Conservation (phyloP, 495 filamentous ascomycete species). For the Penicillium alfredii region DNA sequence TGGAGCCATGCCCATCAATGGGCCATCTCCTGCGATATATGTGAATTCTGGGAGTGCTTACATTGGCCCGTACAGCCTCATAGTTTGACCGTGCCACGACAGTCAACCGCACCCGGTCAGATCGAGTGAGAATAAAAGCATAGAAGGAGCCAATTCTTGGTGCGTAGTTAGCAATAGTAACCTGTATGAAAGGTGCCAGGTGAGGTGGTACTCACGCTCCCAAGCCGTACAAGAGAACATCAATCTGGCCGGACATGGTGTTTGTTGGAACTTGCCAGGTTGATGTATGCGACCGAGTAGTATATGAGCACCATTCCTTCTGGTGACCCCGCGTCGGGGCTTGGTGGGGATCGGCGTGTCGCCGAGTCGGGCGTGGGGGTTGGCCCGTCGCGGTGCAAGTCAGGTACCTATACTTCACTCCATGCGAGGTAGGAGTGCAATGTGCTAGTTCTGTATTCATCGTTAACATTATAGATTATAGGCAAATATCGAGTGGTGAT, state of each 20-base stretch:
- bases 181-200: too few relatives aligned
- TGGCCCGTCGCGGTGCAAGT: too few relatives aligned
- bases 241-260: slow-evolving; percentile 26
- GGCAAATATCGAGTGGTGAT: too few relatives aligned
- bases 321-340: slow-evolving; percentile 16
- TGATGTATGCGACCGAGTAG: not conserved
- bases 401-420: too few relatives aligned
- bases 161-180: slow-evolving; percentile 1
- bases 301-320: too few relatives aligned
- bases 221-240: slow-evolving; percentile 33
- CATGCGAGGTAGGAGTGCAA: too few relatives aligned
- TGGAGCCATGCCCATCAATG: too few relatives aligned
- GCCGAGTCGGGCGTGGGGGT: slow-evolving; percentile 12
- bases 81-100: slow-evolving; percentile 51
- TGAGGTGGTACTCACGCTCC: slow-evolving; percentile 39
- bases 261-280: not conserved
- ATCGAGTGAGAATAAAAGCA: slow-evolving; percentile 40
- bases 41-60: too few relatives aligned
- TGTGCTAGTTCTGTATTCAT: too few relatives aligned
- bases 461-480: too few relatives aligned
- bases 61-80: slow-evolving; percentile 38
- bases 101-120: slow-evolving; percentile 37
- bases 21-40: too few relatives aligned
- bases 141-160: slow-evolving; percentile 43
- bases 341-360: too few relatives aligned